A percentile compares a stretch with the other conserved stretches of the same genome.
Conservation (phyloP, 2,329 filamentous ascomycete genomes). For the Chalaropsis ovoidea region DNA sequence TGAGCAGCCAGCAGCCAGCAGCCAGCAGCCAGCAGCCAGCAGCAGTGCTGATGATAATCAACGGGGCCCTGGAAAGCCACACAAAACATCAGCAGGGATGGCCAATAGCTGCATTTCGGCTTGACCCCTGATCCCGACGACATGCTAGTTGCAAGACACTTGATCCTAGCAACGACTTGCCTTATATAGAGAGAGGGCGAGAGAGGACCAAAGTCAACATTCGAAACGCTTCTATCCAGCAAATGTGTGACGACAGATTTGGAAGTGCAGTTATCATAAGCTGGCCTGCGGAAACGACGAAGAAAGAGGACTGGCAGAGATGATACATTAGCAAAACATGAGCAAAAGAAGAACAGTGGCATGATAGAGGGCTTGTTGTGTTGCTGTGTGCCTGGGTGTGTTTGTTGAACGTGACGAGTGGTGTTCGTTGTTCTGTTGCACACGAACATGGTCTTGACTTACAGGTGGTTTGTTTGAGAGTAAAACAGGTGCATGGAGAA, state of each 20-base stretch:
- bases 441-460: background rate
- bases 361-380: background rate
- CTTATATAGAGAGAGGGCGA: background rate
- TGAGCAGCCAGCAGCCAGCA: background rate
- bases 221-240: background rate
- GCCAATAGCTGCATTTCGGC: background rate
- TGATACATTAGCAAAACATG: background rate
- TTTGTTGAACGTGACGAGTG: background rate
- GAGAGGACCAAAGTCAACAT: background rate
- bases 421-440: conserved; percentile 1
- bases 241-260: too few relatives aligned
- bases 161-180: background rate
- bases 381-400: too few relatives aligned
- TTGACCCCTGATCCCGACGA: background rate
- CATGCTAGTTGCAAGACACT: background rate
- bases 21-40: background rate
- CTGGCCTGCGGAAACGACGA: too few relatives aligned
- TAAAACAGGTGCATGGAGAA: background rate
- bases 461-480: background rate
- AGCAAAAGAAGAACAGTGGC: background rate
- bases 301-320: conserved; percentile 6
- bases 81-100: background rate
- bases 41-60: conserved; percentile 1
- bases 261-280: too few relatives aligned
- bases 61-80: background rate